Percentiles rank a stretch among this genome's conserved stretches.
Evolutionary conservation across 208 protist species (phyloP).

Genomic region (Wallacemonas sp.): DNA sequence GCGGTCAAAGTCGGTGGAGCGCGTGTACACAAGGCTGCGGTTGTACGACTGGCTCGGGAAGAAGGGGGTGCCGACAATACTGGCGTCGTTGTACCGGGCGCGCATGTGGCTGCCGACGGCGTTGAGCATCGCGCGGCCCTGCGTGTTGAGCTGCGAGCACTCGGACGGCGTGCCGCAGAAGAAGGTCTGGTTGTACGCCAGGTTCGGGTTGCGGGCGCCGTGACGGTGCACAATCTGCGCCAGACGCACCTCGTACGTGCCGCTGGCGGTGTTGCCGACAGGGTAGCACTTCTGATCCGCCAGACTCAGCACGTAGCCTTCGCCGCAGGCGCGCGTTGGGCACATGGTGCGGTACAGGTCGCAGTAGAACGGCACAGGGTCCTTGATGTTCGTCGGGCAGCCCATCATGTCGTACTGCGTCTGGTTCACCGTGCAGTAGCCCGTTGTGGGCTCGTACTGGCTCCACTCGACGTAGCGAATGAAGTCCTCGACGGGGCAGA

Average conservation of each 20-base stretch:
- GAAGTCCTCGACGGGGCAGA: slow-evolving; percentile 40
- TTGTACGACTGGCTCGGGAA: slow-evolving; percentile 40
- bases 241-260: slow-evolving; percentile 29
- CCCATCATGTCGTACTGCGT: slow-evolving; percentile 24
- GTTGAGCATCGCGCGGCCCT: slow-evolving; percentile 38
- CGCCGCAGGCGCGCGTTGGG: slow-evolving; percentile 24
- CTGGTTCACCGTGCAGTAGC: slow-evolving; percentile 26
- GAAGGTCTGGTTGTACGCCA: slow-evolving; percentile 27
- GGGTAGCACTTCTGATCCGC: slow-evolving; percentile 27
- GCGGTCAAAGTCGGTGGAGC: slow-evolving; percentile 48
- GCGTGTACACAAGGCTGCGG: slow-evolving; percentile 52
- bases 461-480: slow-evolving; percentile 36
- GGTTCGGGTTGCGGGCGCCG: slow-evolving; percentile 31
- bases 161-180: slow-evolving; percentile 36
- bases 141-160: slow-evolving; percentile 45
- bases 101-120: slow-evolving; percentile 37
- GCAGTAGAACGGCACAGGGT: slow-evolving; percentile 19
- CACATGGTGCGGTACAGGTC: slow-evolving; percentile 29
- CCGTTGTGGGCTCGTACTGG: slow-evolving; percentile 14
- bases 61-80: slow-evolving; percentile 36
- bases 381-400: slow-evolving; percentile 11
- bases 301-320: slow-evolving; percentile 24
- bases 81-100: slow-evolving; percentile 42
- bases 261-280: neutral
- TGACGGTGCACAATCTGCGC: slow-evolving; percentile 60